Conservation (phyloP, 2,329 filamentous ascomycete genomes). For the Nectriaceae sp. region DNA sequence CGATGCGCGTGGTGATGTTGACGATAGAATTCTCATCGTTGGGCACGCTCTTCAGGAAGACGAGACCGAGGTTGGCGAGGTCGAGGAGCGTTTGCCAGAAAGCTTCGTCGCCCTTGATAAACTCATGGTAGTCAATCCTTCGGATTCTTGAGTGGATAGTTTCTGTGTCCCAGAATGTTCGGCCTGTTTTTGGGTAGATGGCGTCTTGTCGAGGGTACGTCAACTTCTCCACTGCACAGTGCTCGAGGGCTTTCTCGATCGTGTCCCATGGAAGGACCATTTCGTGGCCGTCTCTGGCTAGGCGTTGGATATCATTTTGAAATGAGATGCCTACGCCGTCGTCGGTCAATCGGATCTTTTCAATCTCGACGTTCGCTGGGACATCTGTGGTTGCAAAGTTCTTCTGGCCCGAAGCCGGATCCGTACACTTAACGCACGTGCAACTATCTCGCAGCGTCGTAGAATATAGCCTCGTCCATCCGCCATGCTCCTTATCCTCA, state of each 20-base stretch:
- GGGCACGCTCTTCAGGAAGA: slow-evolving; percentile 78
- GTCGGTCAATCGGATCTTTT: slow-evolving; percentile 29
- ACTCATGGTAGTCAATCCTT: slow-evolving; percentile 70
- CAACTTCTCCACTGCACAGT: slow-evolving; percentile 19
- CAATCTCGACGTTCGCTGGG: slow-evolving; percentile 34
- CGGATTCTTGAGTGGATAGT: slow-evolving; percentile 44
- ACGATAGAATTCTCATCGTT: slow-evolving; percentile 65
- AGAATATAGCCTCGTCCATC: slow-evolving; percentile 28
- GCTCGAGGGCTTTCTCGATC: slow-evolving; percentile 35
- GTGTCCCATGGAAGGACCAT: slow-evolving; percentile 38
- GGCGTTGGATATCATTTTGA: slow-evolving; percentile 45
- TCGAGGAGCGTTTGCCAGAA: slow-evolving; percentile 65
- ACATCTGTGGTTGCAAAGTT: slow-evolving; percentile 49
- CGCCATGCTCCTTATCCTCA: slow-evolving; percentile 17
- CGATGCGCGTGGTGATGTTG: slow-evolving; percentile 71
- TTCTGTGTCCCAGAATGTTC: slow-evolving; percentile 43
- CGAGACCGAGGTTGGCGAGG: slow-evolving; percentile 67
- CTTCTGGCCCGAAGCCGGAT: slow-evolving; percentile 62
- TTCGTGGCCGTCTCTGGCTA: slow-evolving; percentile 33
- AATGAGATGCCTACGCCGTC: slow-evolving; percentile 61
- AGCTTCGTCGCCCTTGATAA: slow-evolving; percentile 59
- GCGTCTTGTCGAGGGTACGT: slow-evolving; percentile 26
- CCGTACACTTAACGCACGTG: slow-evolving; percentile 53
- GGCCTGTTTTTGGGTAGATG: slow-evolving; percentile 34
- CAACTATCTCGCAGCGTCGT: slow-evolving; percentile 55